Base-by-base conservation (phyloP, 108 stramenopile genomes). In the Aurantiochytrium sp. region DNA sequence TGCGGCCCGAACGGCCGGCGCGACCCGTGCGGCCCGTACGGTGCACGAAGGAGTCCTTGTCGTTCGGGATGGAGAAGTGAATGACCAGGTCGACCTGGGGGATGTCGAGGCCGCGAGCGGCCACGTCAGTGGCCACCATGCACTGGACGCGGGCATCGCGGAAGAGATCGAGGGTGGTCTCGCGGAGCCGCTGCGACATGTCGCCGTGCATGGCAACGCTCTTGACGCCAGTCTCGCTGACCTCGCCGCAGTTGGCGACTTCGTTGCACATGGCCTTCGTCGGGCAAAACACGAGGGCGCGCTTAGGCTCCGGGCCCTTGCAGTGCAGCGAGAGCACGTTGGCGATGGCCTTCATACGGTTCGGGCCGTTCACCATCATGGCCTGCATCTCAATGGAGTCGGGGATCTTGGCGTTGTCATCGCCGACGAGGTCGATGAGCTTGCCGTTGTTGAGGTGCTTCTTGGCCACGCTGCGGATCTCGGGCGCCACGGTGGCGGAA, bases 401-500 rank as follows among this genome's bases (percentile, higher is more conserved):
- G 10, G 97, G 97, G 4, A 96, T 95, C 37, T 96, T 95, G 65
- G 96, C 94, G 21, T 88, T 27, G 31, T 59, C 85, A 55, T 95
- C 96, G 54, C 91, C 91, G 5, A 98, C 98, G 55, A 97, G 91
- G 90, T 99, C 98, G 87, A 99, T 96, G 42, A 94, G 89, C 4
- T 97, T 69, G 19, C 94, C 97, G 90, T 98, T 88, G 27, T 90
- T 85, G 86, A 97, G 96, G 89, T 97, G 97, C 32, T 94, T 88
- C 22, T 89, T 88, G 37, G 98, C 96, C 85, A 99, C 96, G 73
- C 95, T 87, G 48, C 92, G 93, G 10, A 99, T 96, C 98, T 98
- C 98, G 3, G 93, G 90, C 15, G 99, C 98, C 41, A 98, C 96
- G 21, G 99, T 99, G 37, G 99, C 99, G 34, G 96, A 97, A 88